Evolutionary conservation across 2,329 filamentous ascomycete genomes (phyloP), one percentile per base, ranked within the genome.

Genomic region (Verticillium nubilum): DNA sequence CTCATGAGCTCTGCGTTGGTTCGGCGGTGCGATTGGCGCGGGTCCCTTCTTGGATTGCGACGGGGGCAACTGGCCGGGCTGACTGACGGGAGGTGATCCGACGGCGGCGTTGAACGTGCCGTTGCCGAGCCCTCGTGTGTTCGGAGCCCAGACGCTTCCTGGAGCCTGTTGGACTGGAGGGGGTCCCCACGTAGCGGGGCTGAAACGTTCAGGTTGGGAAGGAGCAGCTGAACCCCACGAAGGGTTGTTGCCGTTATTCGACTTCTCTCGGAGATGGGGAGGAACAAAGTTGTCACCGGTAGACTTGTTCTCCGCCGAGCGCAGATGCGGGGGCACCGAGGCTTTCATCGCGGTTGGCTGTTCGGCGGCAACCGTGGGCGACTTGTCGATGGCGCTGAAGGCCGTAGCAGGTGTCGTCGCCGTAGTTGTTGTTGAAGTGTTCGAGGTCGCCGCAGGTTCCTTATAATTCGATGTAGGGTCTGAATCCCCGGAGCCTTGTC

Each of bases 121-220:
- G 70, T 93, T 93, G 3, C 90, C 90, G 23, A 93, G 85, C 12
- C 85, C 86, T 58, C 86, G 82, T 64, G 90, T 86, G 58, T 85
- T 85, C n/a, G 86, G 87, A 52, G 88, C 89, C 90, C 90, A 93
- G 19, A 92, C 87, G 68, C 88, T 91, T 54, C 82, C 78, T 13
- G 78, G 71, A 12, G 76, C 63, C 52, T 77, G 74, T 54, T 80
- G 80, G 37, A 74, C 69, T 26, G 29, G 29, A 23, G 70, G 69
- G 28, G 75, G 67, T 28, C 74, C 75, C 84, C 85, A 87, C 1
- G 79, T 73, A 12, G 78, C 70, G 1, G 79, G 73, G 10, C 78
- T 70, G 57, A 78, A 79, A 54, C 80, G 76, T 23, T 86, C 83
- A 26, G 78, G 64, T 53, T 78, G 76, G 9, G 77, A 65, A 19